These are phyloP conservation scores for Cyclostephanos tholiformis DNA, from an alignment of 108 stramenopile genomes.

Conservation along the genomic window DNA sequence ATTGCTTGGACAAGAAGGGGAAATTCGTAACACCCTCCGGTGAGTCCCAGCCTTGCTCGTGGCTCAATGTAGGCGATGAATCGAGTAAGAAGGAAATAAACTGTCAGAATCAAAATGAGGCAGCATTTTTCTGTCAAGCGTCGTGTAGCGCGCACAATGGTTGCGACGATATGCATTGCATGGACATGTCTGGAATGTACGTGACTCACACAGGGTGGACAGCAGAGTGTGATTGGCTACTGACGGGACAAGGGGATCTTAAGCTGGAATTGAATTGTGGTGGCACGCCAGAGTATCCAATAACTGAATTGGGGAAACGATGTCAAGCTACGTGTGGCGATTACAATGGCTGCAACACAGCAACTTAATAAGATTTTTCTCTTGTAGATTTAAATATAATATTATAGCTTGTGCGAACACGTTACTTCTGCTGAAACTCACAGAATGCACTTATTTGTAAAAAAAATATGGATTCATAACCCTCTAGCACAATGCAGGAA, in stretches of 20 bases:
- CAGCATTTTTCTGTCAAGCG: constrained; percentile 33
- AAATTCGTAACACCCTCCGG: constrained; percentile 33
- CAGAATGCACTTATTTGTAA: no score
- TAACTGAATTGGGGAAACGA: constrained; percentile 39
- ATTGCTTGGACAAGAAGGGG: constrained; percentile 35
- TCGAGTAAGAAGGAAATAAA: constrained; percentile 36
- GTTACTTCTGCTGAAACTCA: no score
- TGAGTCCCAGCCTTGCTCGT: constrained; percentile 35
- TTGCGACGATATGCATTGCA: constrained; percentile 38
- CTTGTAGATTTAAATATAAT: no score
- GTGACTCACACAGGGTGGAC: constrained; percentile 38
- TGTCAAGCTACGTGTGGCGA: constrained; percentile 36
- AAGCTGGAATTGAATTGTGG: constrained; percentile 45
- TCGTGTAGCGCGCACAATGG: constrained; percentile 34
- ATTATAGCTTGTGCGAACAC: no score
- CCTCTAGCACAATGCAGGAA: no score
- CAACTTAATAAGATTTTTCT: constrained; percentile 1
- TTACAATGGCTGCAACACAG: constrained; percentile 37
- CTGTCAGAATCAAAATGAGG: constrained; percentile 26
- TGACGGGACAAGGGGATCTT: constrained; percentile 32
- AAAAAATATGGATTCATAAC: no score
- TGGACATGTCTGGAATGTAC: constrained; percentile 35
- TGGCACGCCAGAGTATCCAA: constrained; percentile 21
- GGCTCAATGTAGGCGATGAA: constrained; percentile 37
- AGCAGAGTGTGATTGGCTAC: constrained; percentile 38